Percentiles rank a stretch among this genome's conserved stretches.
Evolutionary conservation across 1,284 basidiomycete genomes (phyloP).

Genomic region (Heterobasidion parviporum): DNA sequence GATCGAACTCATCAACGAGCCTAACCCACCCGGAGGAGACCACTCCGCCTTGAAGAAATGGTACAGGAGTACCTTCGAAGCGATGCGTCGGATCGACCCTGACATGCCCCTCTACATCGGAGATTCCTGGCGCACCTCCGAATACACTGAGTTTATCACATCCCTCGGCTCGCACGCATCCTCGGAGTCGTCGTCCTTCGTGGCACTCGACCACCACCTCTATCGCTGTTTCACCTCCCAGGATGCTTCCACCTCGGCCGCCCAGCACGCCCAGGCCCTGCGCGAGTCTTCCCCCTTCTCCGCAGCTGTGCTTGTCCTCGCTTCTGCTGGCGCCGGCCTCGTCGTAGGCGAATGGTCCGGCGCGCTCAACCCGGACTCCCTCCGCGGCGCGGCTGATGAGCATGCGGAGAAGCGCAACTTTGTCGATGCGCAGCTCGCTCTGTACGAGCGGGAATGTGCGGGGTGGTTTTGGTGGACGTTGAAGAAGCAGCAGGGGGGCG

Average conservation of each 20-base stretch:
- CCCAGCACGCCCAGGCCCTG: conserved; percentile 46
- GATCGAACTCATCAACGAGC: conserved; percentile 82
- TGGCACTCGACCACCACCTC: conserved; percentile 80
- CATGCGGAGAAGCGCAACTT: conserved; percentile 42
- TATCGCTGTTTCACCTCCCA: conserved; percentile 74
- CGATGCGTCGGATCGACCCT: conserved; percentile 46
- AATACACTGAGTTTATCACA: conserved; percentile 54
- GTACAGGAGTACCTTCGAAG: conserved; percentile 55
- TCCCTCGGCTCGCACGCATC: conserved; percentile 18
- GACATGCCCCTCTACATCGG: conserved; percentile 64
- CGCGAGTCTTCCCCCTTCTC: conserved; percentile 34
- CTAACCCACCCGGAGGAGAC: conserved; percentile 40
- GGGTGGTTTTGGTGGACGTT: conserved; percentile 90
- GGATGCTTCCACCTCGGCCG: conserved; percentile 51
- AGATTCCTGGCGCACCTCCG: conserved; percentile 72
- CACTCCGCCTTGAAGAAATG: conserved; percentile 48
- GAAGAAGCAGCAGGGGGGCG: conserved; percentile 64
- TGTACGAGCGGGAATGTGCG: conserved; percentile 60
- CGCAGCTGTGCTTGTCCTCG: conserved; percentile 35
- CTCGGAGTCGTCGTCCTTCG: conserved; percentile 66
- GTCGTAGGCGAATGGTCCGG: conserved; percentile 85
- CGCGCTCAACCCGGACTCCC: conserved; percentile 62
- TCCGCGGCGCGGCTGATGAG: conserved; percentile 36
- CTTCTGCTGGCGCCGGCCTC: conserved; percentile 44
- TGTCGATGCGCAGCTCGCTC: conserved; percentile 56